Conservation (phyloP, 805 yeast species). For the Wickerhamiella occidentalis region DNA sequence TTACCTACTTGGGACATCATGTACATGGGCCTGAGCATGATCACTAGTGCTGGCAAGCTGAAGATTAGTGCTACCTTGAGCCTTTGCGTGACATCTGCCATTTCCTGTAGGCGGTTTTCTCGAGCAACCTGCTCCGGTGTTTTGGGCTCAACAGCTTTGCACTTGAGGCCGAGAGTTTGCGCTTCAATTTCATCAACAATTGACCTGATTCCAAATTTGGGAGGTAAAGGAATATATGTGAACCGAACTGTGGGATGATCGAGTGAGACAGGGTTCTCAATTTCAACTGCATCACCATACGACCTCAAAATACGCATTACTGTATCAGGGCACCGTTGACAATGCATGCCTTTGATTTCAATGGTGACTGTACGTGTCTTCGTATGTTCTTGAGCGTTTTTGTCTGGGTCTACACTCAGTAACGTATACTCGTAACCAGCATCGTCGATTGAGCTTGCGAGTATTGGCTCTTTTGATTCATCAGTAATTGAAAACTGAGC, state of each 20-base stretch:
- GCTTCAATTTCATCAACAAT: conserved; percentile 40
- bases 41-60: conserved; percentile 45
- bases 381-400: conserved; percentile 37
- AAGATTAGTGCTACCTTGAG: conserved; percentile 35
- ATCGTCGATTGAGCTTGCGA: conserved; percentile 41
- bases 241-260: conserved; percentile 47
- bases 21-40: conserved; percentile 44
- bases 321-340: conserved; percentile 54
- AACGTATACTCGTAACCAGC: conserved; percentile 43
- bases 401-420: conserved; percentile 34
- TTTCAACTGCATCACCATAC: conserved; percentile 46
- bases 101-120: conserved; percentile 20
- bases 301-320: conserved; percentile 38
- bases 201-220: conserved; percentile 40
- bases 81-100: conserved; percentile 37
- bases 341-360: conserved; percentile 52
- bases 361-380: conserved; percentile 46
- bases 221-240: conserved; percentile 50
- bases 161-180: conserved; percentile 37
- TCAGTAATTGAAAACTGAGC: conserved; percentile 46
- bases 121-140: conserved; percentile 57
- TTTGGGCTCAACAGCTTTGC: conserved; percentile 41
- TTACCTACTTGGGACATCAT: conserved; percentile 40
- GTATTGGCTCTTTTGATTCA: conserved; percentile 28
- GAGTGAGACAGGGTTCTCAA: conserved; percentile 44